Percentiles rank a stretch among this genome's conserved stretches.
phyloP scores from a whole-genome alignment of 768 basidiomycete genomes.

The Porphyrellus cyaneotinctus region DNA sequence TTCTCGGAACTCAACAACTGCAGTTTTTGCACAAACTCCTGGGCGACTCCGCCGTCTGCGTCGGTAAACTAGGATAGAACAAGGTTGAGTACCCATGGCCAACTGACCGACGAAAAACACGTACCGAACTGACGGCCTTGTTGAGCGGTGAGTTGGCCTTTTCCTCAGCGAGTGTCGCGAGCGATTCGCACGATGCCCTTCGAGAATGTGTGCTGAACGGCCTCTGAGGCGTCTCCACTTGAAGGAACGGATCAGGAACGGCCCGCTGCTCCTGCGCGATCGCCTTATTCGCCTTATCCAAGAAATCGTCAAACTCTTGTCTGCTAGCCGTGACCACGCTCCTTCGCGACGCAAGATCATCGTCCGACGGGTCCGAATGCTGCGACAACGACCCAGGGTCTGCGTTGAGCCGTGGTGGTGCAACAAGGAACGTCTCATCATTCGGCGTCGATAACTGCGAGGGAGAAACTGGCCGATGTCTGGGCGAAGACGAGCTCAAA shows the following conservation, averaged over 20 bases:
- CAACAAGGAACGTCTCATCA: slow-evolving; percentile 38
- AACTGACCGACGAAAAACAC: slow-evolving; percentile 13
- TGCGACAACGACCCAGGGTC: slow-evolving; percentile 23
- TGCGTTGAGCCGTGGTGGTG: slow-evolving; percentile 32
- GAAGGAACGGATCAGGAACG: slow-evolving; percentile 81
- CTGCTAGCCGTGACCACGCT: slow-evolving; percentile 25
- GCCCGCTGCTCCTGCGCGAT: slow-evolving; percentile 78
- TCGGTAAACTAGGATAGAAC: slow-evolving; percentile 71
- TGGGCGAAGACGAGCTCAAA: slow-evolving; percentile 34
- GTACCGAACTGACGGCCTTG: slow-evolving; percentile 85
- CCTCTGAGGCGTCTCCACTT: slow-evolving; percentile 55
- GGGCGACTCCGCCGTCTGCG: slow-evolving; percentile 86
- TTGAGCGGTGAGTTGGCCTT: slow-evolving; percentile 89
- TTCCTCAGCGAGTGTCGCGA: slow-evolving; percentile 87
- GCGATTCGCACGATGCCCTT: slow-evolving; percentile 83
- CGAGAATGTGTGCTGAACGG: slow-evolving; percentile 83
- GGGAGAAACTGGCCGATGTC: slow-evolving; percentile 50
- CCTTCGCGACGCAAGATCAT: slow-evolving; percentile 50
- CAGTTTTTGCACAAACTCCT: slow-evolving; percentile 83
- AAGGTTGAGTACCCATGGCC: not conserved
- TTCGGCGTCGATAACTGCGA: slow-evolving; percentile 55
- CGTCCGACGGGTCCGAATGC: slow-evolving; percentile 55
- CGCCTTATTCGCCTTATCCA: slow-evolving; percentile 79
- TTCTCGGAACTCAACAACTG: slow-evolving; percentile 77
- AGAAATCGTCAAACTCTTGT: slow-evolving; percentile 69